These are phyloP conservation scores for Chlorella sp. DNA, from an alignment of 139 green algal species.

Conservation along the genomic window DNA sequence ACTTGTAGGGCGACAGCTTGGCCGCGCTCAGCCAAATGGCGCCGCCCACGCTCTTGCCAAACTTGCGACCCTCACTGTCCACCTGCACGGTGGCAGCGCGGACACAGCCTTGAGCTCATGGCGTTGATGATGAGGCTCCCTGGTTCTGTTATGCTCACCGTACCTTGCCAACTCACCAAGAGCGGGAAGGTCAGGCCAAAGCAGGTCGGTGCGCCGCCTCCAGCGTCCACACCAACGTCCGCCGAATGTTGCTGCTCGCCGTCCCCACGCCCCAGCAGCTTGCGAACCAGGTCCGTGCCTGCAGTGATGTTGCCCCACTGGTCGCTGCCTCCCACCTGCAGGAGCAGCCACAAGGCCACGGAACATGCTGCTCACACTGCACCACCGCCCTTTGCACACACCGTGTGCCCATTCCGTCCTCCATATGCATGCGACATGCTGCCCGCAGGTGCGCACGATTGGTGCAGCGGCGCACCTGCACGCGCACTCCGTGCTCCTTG, in stretches of 20 bases:
- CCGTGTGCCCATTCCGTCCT: too few relatives aligned
- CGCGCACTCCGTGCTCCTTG: constrained; percentile 63
- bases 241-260: constrained; percentile 5
- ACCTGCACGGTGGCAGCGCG: too few relatives aligned
- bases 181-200: constrained; percentile 91
- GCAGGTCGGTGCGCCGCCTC: constrained; percentile 24
- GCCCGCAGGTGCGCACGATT: not conserved
- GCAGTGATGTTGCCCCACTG: constrained; percentile 99
- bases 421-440: too few relatives aligned
- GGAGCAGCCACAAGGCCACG: not conserved
- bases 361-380: not conserved
- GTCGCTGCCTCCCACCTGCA: constrained; percentile 89
- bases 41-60: constrained; percentile 91
- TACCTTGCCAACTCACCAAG: constrained; percentile 65
- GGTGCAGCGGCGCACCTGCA: constrained; percentile 52
- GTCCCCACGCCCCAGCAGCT: constrained; percentile 48
- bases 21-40: constrained; percentile 86
- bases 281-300: constrained; percentile 78
- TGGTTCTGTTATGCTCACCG: too few relatives aligned
- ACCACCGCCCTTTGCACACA: too few relatives aligned
- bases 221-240: constrained; percentile 30
- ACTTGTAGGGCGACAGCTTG: constrained; percentile 94
- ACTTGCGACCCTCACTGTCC: constrained; percentile 90
- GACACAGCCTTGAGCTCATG: too few relatives aligned
- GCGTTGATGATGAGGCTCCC: too few relatives aligned